Evolutionary conservation across 805 yeast genomes (phyloP).

Genomic region (Monosporozyma solicola): DNA sequence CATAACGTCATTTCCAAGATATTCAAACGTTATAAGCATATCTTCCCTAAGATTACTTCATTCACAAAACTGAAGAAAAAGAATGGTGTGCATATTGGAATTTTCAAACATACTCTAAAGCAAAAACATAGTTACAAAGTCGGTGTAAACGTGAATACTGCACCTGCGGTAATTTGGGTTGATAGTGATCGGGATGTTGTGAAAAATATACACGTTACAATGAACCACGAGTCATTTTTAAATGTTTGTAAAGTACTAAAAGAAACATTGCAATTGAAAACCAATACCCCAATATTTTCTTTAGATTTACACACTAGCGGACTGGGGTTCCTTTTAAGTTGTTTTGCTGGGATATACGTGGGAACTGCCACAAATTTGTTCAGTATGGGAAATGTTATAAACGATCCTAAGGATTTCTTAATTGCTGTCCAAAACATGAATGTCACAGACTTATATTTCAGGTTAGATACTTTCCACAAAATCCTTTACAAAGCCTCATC

Average conservation of each 20-base stretch:
- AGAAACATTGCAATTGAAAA: conserved; percentile 80
- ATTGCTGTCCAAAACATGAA: conserved; percentile 63
- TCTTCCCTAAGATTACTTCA: conserved; percentile 25
- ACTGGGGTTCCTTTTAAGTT: conserved; percentile 81
- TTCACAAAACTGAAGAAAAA: conserved; percentile 27
- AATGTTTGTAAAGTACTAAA: conserved; percentile 82
- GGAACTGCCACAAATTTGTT: conserved; percentile 81
- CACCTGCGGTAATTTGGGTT: conserved; percentile 26
- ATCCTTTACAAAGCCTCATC: conserved; percentile 61
- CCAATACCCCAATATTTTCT: conserved; percentile 67
- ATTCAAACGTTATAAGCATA: conserved; percentile 17
- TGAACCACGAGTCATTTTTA: conserved; percentile 54
- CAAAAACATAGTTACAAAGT: conserved; percentile 15
- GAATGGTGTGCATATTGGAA: conserved; percentile 11
- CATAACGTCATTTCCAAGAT: conserved; percentile 16
- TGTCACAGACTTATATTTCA: conserved; percentile 78
- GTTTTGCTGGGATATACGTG: conserved; percentile 70
- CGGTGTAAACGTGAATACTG: conserved; percentile 28
- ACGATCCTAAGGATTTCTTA: conserved; percentile 64
- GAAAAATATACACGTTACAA: conserved; percentile 21
- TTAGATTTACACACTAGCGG: conserved; percentile 81
- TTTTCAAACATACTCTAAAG: conserved; percentile 14
- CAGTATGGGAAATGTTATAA: conserved; percentile 67
- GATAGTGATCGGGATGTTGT: conserved; percentile 17
- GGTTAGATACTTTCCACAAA: conserved; percentile 73